Evolutionary conservation across 768 basidiomycete species (phyloP).

Genomic region (Rhodotorula paludigena): DNA sequence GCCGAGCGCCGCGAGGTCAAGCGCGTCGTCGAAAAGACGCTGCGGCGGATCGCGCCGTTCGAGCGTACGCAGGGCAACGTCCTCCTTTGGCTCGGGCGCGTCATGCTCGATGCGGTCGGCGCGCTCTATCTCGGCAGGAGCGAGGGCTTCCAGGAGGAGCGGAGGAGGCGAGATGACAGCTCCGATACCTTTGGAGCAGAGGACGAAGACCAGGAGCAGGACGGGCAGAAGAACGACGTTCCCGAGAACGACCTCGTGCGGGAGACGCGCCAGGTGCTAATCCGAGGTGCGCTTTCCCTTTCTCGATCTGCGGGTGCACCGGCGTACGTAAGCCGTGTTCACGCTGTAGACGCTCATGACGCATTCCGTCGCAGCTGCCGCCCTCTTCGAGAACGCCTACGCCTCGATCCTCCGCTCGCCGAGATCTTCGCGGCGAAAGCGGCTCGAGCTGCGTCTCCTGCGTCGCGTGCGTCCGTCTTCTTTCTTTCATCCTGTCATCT

Average conservation of each 20-base stretch:
- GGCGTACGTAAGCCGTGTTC: too few species aligned
- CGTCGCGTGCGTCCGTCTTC: slow-evolving; percentile 15
- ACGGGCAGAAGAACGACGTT: background rate
- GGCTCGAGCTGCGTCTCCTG: slow-evolving; percentile 29
- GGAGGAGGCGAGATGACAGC: slow-evolving; percentile 6
- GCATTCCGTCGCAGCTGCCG: slow-evolving; percentile 35
- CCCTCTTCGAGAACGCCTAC: slow-evolving; percentile 39
- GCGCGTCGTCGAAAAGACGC: slow-evolving; percentile 26
- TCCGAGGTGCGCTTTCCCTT: slow-evolving; percentile 28
- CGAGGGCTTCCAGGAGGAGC: slow-evolving; percentile 10
- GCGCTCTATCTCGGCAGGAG: slow-evolving; percentile 26
- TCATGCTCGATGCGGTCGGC: slow-evolving; percentile 33
- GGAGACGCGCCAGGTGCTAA: slow-evolving; percentile 38
- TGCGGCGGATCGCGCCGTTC: slow-evolving; percentile 24
- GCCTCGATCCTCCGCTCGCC: slow-evolving; percentile 29
- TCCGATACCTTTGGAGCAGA: background rate
- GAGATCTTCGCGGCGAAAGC: background rate
- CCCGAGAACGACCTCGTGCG: slow-evolving; percentile 39
- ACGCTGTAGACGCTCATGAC: too few species aligned
- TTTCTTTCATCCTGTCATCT: too few species aligned
- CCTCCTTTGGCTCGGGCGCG: slow-evolving; percentile 24
- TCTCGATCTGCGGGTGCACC: background rate
- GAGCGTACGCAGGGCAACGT: slow-evolving; percentile 35
- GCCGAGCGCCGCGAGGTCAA: slow-evolving; percentile 14
- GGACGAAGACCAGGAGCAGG: slow-evolving; percentile 10